phyloP scores from a whole-genome alignment of 2,329 filamentous ascomycete genomes.

The Aureobasidium sp. region DNA sequence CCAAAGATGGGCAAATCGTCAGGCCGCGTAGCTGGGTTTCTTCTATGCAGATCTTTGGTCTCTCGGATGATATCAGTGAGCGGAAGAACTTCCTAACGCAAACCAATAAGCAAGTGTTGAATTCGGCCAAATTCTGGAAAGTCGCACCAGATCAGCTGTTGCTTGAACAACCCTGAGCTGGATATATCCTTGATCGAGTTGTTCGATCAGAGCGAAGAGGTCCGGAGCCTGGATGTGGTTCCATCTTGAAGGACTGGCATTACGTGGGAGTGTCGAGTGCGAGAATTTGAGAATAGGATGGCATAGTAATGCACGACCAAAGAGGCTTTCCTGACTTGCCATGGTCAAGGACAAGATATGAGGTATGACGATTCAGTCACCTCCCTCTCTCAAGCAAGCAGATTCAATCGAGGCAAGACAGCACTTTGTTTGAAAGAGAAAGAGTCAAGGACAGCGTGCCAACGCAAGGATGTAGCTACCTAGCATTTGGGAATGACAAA shows the following conservation, averaged over 20 bases:
- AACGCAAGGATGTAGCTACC: too few relatives aligned
- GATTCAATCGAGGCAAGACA: too few relatives aligned
- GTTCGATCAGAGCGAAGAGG: neutral
- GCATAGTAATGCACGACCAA: constrained; percentile 11
- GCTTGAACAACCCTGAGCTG: constrained; percentile 31
- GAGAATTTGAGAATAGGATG: constrained; percentile 11
- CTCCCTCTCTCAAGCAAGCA: too few relatives aligned
- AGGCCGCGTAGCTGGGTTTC: neutral
- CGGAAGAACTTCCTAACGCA: constrained; percentile 14
- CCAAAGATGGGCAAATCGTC: constrained; percentile 41
- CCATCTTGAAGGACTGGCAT: neutral
- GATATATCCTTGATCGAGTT: neutral
- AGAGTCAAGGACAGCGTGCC: too few relatives aligned
- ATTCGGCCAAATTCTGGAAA: neutral
- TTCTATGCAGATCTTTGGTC: neutral
- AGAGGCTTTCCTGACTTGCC: constrained; percentile 5
- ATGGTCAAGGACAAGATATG: neutral
- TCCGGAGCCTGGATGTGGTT: constrained; percentile 8
- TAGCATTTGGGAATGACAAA: too few relatives aligned
- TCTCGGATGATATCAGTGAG: constrained; percentile 17
- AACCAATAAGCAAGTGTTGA: constrained; percentile 7
- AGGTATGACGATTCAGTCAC: too few relatives aligned
- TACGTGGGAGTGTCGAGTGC: constrained; percentile 1
- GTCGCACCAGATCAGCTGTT: constrained; percentile 34
- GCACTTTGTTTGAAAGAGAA: too few relatives aligned